Evolutionary conservation across 305 asterid genomes (phyloP).

Genomic region (Ilex paraguariensis): DNA sequence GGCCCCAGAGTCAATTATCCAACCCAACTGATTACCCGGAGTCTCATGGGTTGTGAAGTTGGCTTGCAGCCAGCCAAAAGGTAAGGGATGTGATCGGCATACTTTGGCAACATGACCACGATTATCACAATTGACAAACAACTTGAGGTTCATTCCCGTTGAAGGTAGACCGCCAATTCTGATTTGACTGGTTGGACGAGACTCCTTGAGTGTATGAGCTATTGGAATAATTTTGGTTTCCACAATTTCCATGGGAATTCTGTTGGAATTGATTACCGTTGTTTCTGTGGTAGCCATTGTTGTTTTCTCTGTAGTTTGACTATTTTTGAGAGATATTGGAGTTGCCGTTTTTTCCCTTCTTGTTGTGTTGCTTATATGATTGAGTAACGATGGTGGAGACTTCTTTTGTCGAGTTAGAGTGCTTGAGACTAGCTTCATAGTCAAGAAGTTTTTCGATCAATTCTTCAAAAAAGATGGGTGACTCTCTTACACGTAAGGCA

Average conservation of each 20-base stretch:
- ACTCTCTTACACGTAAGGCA: neutral
- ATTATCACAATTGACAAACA: neutral
- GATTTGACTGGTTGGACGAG: neutral
- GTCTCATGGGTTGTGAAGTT: neutral
- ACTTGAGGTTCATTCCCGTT: neutral
- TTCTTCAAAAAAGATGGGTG: constrained; percentile 1
- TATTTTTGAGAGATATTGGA: neutral
- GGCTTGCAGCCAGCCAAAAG: neutral
- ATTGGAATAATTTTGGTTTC: no score
- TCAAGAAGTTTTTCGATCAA: neutral
- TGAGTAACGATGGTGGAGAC: neutral
- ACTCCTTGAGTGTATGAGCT: no score
- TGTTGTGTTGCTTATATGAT: neutral
- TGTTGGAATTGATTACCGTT: no score
- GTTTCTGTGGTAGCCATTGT: no score
- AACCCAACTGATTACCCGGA: neutral
- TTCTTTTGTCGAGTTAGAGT: neutral
- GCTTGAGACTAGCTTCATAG: neutral
- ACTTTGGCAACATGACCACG: neutral
- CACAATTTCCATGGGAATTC: no score
- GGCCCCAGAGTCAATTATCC: no score
- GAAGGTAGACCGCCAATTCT: neutral
- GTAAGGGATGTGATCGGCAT: neutral
- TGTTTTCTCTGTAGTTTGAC: neutral
- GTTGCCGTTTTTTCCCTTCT: neutral